Evolutionary conservation across 768 basidiomycete genomes (phyloP), one percentile per base, ranked within the genome.

Genomic region (Russula sp.): DNA sequence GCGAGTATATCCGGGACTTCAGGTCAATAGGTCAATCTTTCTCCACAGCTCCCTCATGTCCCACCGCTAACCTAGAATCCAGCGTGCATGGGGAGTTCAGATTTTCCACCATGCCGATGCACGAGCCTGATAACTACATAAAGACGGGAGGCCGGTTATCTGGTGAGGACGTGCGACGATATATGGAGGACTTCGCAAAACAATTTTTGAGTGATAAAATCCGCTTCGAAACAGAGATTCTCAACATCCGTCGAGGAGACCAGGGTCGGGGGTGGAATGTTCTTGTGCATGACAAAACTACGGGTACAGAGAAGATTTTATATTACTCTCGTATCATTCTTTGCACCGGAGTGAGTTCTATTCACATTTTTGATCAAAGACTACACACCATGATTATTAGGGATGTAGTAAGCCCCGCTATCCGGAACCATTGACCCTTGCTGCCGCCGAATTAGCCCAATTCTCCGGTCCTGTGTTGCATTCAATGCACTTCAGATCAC

Each of bases 71-170:
- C 9, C 34, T 3, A 22, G 27, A 11, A 27, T 57, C 27, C 59
- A 87, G 86, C 67, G 84, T 88, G 1, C 79, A 85, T 68, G 85
- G 84, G 3, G 84, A 88, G 65, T 86, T 80, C 63, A 69, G 77
- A 10, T 86, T 87, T 71, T 85, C 85, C 6, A 67, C 80, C 0
- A 63, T 85, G 44, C 69, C 75, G 2, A 86, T 86, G 86, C 78
- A 78, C 0, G 70, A 72, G 4, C 82, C 81, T 9, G 40, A 67
- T 4, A 66, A 74, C n/a, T 63, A 73, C 11, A 63, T 52, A 9
- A 63, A 71, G 49, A 78, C 73, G 1, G 80, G 78, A 0, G 80
- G 79, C 4, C 79, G 81, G 27, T 27, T 27, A 27, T 27, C 27
- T 16, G 86, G 85, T 4, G 72, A 79, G 7, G 82, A 83, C 67